Percentiles rank a stretch among this genome's conserved stretches.
These are phyloP conservation scores for Leishmania lainsoni DNA, from an alignment of 208 protist genomes.

Conservation along the genomic window DNA sequence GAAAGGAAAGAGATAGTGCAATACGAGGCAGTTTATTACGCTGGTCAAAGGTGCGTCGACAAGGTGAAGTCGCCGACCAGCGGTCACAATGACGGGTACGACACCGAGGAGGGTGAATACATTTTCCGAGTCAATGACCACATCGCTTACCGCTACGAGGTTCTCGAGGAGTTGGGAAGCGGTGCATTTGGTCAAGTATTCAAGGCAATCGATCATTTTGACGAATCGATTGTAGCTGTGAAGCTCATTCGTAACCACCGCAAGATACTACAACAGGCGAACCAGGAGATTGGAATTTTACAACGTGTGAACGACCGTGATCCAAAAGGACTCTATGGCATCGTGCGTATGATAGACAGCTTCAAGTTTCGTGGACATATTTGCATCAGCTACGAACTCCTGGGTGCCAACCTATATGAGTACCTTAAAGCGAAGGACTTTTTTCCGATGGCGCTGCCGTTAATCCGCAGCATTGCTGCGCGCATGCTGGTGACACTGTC, in stretches of 20 bases:
- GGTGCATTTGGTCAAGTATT: conserved; percentile 91
- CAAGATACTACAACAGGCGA: conserved; percentile 66
- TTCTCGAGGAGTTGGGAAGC: conserved; percentile 69
- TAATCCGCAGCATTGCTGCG: conserved; percentile 69
- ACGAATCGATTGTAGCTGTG: conserved; percentile 54
- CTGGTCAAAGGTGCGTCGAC: conserved; percentile 58
- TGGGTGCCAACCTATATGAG: conserved; percentile 78
- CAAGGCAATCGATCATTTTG: conserved; percentile 68
- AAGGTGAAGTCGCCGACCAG: conserved; percentile 62
- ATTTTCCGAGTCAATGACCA: conserved; percentile 88
- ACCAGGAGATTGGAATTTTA: conserved; percentile 85
- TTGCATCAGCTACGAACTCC: conserved; percentile 81
- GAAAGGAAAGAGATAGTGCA: conserved; percentile 66
- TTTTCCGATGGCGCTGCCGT: conserved; percentile 72
- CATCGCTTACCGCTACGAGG: conserved; percentile 92
- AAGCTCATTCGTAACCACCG: conserved; percentile 85
- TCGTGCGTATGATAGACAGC: conserved; percentile 76
- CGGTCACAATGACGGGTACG: conserved; percentile 88
- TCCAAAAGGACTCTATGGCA: conserved; percentile 55
- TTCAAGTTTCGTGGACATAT: conserved; percentile 75
- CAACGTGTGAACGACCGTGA: conserved; percentile 67
- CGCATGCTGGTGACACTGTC: conserved; percentile 74
- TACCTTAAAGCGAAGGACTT: conserved; percentile 76
- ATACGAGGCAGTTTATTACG: conserved; percentile 65
- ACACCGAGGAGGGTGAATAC: conserved; percentile 95